Evolutionary conservation across 768 basidiomycete species (phyloP).

Genomic region (Mrakia gelida): DNA sequence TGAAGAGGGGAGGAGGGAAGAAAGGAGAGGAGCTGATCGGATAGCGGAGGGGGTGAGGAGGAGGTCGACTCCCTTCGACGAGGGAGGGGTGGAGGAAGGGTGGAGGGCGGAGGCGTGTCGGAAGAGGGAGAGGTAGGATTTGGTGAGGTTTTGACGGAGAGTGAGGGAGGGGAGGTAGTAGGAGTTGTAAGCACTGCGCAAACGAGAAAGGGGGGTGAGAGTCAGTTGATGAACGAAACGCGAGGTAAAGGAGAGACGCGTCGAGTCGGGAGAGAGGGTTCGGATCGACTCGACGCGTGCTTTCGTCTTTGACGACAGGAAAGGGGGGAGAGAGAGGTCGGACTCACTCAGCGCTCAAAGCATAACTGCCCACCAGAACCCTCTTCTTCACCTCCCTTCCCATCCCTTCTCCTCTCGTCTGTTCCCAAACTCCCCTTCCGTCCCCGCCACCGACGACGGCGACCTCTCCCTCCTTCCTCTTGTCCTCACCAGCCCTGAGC

Average conservation of each 20-base stretch:
- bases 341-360: constrained; percentile 80
- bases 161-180: constrained; percentile 91
- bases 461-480: neutral
- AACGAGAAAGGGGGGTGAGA: neutral
- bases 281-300: neutral
- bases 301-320: no score
- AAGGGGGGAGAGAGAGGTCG: neutral
- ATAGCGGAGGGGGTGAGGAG: constrained; percentile 84
- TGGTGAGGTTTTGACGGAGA: constrained; percentile 64
- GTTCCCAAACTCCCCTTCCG: constrained; percentile 46
- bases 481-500: constrained; percentile 38
- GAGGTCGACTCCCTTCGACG: constrained; percentile 59
- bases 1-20: constrained; percentile 9
- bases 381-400: constrained; percentile 81
- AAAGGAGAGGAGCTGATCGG: constrained; percentile 67
- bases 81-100: neutral
- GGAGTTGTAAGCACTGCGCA: constrained; percentile 86
- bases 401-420: constrained; percentile 59
- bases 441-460: neutral
- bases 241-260: neutral
- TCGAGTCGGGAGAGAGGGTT: no score
- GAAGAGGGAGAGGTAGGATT: constrained; percentile 52
- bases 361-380: constrained; percentile 83
- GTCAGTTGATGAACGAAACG: no score
- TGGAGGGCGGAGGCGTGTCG: constrained; percentile 48